Evolutionary conservation across 345 rosid species (phyloP), one percentile per base, ranked within the genome.

Genomic region (Cardiospermum halicacabum): DNA sequence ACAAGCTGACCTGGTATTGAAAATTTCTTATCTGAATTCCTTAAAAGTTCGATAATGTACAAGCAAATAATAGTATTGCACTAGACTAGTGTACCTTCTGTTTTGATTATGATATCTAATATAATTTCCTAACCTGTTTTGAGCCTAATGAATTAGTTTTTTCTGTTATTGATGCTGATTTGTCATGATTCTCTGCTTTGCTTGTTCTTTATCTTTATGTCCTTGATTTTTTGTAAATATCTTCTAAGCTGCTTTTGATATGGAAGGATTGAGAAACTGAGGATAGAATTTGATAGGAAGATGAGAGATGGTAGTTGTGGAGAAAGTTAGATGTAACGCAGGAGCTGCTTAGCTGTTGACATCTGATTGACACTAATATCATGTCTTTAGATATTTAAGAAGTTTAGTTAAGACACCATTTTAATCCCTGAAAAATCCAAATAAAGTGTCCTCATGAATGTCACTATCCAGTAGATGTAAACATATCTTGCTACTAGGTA

Each of bases 401-500:
- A 39, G 43, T 39, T 11, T 7, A 15, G 13, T 39, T 39, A 11
- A n/a, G n/a, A n/a, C 5, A 45, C 49, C 49, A 43, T 16, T 16
- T 15, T 43, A 39, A 43, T 1, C 19, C 8, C 49, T 43, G 8
- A 43, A 12, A 12, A 43, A 21, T 43, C 49, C 11, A 50, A 30
- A 7, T 7, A 19, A 30, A 19, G 36, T 24, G 47, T 43, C 13
- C 32, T 24, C 1, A 18, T 13, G 27, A 51, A 15, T 27, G 59
- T 50, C 51, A n/a, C 12, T 2, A 8, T 39, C 61, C 28, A 28
- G 18, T 19, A 28, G 40, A 32, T 21, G 27, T 27, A 31, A 47
- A 51, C 56, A 42, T 53, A 39, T 60, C 25, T 26, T 9, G 34
- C 25, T 71, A 15, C 21, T 9, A 18, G 54, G 48, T 62, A 26